Base-by-base conservation (phyloP, 257 asterid species). In the Ophiorrhiza pumila region DNA sequence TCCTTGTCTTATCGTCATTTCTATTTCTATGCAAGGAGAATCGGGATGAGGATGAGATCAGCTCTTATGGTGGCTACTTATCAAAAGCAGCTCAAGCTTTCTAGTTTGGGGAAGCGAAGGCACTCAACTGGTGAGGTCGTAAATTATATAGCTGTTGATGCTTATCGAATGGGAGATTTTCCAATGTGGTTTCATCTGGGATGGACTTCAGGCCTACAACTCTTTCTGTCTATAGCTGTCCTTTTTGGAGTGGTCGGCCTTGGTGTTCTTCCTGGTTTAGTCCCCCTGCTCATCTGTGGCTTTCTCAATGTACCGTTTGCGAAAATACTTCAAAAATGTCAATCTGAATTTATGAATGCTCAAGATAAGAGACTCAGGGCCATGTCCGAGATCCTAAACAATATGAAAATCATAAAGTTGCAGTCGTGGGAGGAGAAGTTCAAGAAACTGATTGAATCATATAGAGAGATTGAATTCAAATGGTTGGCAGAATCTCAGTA, bases 361-460 rank as follows among this genome's bases (percentile, higher is more conserved):
- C 97, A 91, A 71, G 97, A 89, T 78, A 84, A 75, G 83, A 74
- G 97, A 35, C 73, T 91, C 71, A 82, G 92, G 72, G 78, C 90
- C 27, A 79, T 85, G 75, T 85, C 93, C 7, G 97, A 91, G 73
- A 87, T 89, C 68, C 87, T 91, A 50, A 91, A 91, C 82, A 89
- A 73, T 77, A 91, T 91, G 88, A 91, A 91, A 70, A 85, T 91
- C 66, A 86, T 91, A 43, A 91, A 91, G 86, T 69, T 89, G 82
- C 96, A 87, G 59, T 89, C 97, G 0, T 91, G 97, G 97, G 96
- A 91, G 67, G 84, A 86, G 65, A 83, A 91, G 23, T 91, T 88
- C 84, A 89, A 85, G 85, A 80, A 53, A 72, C 12, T 80, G 75
- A 76, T 87, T 7, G 86, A 83, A 41, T 80, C 86, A 8, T 83